Evolutionary conservation across 164 flowering plant genomes (phyloP).

Genomic region (Piper betle): DNA sequence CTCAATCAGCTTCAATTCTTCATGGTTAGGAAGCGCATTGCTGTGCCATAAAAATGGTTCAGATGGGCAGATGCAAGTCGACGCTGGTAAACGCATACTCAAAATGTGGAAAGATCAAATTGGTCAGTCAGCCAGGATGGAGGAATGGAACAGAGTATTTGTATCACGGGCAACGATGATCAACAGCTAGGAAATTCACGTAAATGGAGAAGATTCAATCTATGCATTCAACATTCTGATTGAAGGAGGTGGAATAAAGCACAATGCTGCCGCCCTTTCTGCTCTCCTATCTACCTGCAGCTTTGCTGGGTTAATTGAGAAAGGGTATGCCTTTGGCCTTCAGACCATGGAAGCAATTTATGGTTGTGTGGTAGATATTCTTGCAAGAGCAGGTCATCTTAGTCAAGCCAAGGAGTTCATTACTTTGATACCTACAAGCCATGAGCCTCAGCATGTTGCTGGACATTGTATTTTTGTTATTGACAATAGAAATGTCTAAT

Average conservation of each 20-base stretch:
- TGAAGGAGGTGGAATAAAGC: constrained; percentile 8
- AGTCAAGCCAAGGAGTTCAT: constrained; percentile 15
- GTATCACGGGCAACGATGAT: constrained; percentile 22
- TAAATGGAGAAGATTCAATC: constrained; percentile 16
- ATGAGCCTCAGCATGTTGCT: constrained; percentile 11
- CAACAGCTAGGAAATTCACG: constrained; percentile 17
- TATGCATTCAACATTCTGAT: constrained; percentile 9
- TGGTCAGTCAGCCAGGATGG: constrained; percentile 12
- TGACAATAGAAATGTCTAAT: no score
- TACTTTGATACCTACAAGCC: constrained; percentile 13
- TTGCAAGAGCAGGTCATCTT: constrained; percentile 17
- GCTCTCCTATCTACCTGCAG: constrained; percentile 18
- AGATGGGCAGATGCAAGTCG: constrained; percentile 13
- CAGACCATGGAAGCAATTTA: constrained; percentile 14
- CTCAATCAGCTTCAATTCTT: constrained; percentile 12
- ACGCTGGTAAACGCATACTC: constrained; percentile 27
- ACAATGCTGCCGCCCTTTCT: constrained; percentile 16
- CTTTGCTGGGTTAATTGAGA: constrained; percentile 19
- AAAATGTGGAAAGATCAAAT: constrained; percentile 17
- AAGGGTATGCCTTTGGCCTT: constrained; percentile 13
- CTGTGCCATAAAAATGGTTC: constrained; percentile 16
- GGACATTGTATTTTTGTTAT: no score
- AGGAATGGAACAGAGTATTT: constrained; percentile 4
- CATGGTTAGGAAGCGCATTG: constrained; percentile 20
- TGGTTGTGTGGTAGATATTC: constrained; percentile 16